phyloP scores from a whole-genome alignment of 768 basidiomycete genomes.

The Pulveroboletus frians region DNA sequence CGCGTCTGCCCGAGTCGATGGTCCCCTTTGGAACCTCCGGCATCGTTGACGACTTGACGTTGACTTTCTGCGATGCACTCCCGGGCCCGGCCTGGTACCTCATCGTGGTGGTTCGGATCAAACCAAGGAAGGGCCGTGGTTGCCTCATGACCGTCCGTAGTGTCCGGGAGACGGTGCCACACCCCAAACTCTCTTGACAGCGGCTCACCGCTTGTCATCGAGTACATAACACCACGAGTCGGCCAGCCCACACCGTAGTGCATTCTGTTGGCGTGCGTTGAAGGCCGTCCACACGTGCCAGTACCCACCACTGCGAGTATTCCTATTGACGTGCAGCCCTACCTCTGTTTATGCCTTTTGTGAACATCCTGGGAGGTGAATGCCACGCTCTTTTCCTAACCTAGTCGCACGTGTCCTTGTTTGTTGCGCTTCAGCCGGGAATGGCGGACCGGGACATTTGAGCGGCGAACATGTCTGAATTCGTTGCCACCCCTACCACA shows the following conservation, averaged over 20 bases:
- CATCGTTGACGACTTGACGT: neutral
- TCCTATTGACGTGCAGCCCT: neutral
- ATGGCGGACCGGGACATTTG: conserved; percentile 18
- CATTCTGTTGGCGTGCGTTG: neutral
- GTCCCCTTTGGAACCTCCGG: neutral
- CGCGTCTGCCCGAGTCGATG: neutral
- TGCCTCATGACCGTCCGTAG: neutral
- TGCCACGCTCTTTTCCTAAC: neutral
- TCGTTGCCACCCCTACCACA: conserved; percentile 12
- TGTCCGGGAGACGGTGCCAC: neutral
- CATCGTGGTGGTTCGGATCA: neutral
- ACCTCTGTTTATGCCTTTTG: neutral
- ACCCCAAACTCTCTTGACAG: neutral
- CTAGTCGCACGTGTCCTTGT: neutral
- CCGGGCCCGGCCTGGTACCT: neutral
- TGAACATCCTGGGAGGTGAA: neutral
- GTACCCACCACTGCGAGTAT: too few relatives aligned
- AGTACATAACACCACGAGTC: neutral
- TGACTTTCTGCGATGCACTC: neutral
- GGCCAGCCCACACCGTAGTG: neutral
- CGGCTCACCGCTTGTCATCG: too few relatives aligned
- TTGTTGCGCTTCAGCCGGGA: conserved; percentile 18
- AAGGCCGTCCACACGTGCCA: neutral
- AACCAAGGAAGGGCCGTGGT: neutral
- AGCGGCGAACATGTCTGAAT: conserved; percentile 17